Evolutionary conservation across 2,329 filamentous ascomycete genomes (phyloP), one percentile per base, ranked within the genome.

Genomic region (Tolypocladium pustulatum): DNA sequence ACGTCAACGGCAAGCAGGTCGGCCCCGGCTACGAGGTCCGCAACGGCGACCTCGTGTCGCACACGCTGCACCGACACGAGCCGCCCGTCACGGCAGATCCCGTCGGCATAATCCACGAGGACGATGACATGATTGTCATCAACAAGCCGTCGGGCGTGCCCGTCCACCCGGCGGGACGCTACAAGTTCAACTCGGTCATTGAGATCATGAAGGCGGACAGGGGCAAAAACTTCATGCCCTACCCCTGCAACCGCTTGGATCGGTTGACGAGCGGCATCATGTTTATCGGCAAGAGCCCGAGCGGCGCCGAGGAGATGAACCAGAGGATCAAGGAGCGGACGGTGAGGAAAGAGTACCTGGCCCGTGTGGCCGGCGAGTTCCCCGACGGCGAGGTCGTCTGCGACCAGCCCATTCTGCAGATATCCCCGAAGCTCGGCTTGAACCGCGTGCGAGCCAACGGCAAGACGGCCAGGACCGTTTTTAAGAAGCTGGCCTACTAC

Each of bases 91-190:
- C 90, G 2, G 86, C 85, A 20, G 83, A 89, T 49, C 84, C 89
- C 0, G 87, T 99, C 55, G 84, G 83, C 20, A 82, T 97, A 53
- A 85, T 99, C 43, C 89, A 96, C 73, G 94, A 99, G 73, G 91
- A 96, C 65, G 84, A 95, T 53, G 88, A 92, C 64, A 87, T 99
- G 78, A 88, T 99, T 60, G 92, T 97, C 61, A 96, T 99, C 71
- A 91, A 97, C 76, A 99, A 99, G 73, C 94, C 94, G 0, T 88
- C 93, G 0, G 94, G 94, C 8, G 87, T 99, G 46, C 94, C 94
- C 0, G 94, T 99, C 0, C 94, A 99, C 72, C 90, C 94, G 7
- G 93, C 94, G 0, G 94, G 94, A 7, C 86, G 94, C 55, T 99
- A 99, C 78, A 91, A 93, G 72, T 96, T 89, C 79, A 99, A 99